A percentile compares a stretch with the other conserved stretches of the same genome.
Conservation (phyloP, 2,329 filamentous ascomycete genomes). For the Ramichloridium luteum region DNA sequence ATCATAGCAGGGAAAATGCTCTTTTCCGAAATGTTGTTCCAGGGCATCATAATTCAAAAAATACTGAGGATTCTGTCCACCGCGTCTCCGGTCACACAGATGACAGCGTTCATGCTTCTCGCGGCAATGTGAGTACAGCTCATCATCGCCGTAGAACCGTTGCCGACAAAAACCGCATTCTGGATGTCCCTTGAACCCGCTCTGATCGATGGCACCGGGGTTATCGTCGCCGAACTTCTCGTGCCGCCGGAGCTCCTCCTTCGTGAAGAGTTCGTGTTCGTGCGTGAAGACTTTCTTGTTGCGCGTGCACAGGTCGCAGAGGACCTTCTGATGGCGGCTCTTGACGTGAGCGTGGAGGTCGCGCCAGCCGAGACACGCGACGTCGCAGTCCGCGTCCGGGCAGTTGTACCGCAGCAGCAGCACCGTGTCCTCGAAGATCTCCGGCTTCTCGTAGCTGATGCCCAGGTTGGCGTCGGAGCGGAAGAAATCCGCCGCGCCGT, state of each 20-base stretch:
- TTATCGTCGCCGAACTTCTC: conserved; percentile 85
- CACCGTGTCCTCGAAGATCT: conserved; percentile 84
- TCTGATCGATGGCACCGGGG: conserved; percentile 81
- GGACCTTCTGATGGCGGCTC: conserved; percentile 68
- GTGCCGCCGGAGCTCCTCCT: conserved; percentile 69
- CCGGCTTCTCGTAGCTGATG: conserved; percentile 77
- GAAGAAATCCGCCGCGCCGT: conserved; percentile 57
- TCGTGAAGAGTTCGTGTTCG: conserved; percentile 85
- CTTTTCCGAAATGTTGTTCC: conserved; percentile 73
- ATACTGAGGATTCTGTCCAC: conserved; percentile 66
- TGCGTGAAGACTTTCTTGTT: conserved; percentile 99
- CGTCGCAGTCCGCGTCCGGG: conserved; percentile 71
- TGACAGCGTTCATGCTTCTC: conserved; percentile 93
- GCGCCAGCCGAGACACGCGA: conserved; percentile 70
- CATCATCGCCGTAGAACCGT: conserved; percentile 91
- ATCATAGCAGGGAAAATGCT: conserved; percentile 77
- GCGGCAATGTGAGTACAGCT: conserved; percentile 84
- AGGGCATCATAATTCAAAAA: conserved; percentile 79
- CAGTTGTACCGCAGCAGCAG: conserved; percentile 89
- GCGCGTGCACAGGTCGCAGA: conserved; percentile 80
- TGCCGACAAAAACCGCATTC: conserved; percentile 85
- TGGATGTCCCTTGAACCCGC: conserved; percentile 90
- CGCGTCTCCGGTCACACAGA: conserved; percentile 64
- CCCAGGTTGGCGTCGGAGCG: conserved; percentile 75
- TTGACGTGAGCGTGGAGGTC: conserved; percentile 73